These are phyloP conservation scores for Asterochloris sp. DNA, from an alignment of 139 green algal genomes.

Conservation along the genomic window DNA sequence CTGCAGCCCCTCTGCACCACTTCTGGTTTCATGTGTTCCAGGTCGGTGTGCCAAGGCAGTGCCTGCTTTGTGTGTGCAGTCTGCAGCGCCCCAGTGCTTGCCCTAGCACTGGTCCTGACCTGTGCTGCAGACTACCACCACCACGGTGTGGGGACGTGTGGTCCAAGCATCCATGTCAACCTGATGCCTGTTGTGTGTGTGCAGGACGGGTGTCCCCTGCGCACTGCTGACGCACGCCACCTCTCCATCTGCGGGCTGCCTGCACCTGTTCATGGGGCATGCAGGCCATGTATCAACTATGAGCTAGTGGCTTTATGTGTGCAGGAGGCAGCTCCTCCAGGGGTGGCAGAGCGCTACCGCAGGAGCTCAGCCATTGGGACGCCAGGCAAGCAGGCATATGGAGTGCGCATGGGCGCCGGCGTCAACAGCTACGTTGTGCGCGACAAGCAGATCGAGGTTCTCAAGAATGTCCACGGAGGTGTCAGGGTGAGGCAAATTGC, in stretches of 20 bases:
- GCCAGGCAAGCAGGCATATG: constrained; percentile 26
- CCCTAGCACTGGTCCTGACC: too few relatives aligned
- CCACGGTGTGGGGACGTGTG: too few relatives aligned
- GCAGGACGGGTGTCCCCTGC: background rate
- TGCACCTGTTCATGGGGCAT: background rate
- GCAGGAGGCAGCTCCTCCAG: background rate
- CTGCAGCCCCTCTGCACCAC: too few relatives aligned
- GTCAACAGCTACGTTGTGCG: constrained; percentile 77
- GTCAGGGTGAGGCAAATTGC: constrained; percentile 46
- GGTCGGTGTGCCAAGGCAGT: too few relatives aligned
- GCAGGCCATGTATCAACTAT: background rate
- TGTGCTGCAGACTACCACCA: too few relatives aligned
- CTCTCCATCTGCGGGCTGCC: background rate
- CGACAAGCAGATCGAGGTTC: constrained; percentile 78
- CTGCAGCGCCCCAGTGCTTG: too few relatives aligned
- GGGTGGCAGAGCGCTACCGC: background rate
- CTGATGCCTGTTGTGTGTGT: background rate
- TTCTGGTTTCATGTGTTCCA: too few relatives aligned
- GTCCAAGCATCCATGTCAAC: background rate
- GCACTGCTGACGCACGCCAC: background rate
- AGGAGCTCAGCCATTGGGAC: background rate
- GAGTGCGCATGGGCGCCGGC: constrained; percentile 55
- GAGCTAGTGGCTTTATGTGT: background rate
- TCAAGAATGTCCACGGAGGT: constrained; percentile 77
- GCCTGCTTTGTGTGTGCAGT: too few relatives aligned